A percentile compares a stretch with the other conserved stretches of the same genome.
phyloP scores from a whole-genome alignment of 768 basidiomycete species.

The Hypholoma sublateritium region DNA sequence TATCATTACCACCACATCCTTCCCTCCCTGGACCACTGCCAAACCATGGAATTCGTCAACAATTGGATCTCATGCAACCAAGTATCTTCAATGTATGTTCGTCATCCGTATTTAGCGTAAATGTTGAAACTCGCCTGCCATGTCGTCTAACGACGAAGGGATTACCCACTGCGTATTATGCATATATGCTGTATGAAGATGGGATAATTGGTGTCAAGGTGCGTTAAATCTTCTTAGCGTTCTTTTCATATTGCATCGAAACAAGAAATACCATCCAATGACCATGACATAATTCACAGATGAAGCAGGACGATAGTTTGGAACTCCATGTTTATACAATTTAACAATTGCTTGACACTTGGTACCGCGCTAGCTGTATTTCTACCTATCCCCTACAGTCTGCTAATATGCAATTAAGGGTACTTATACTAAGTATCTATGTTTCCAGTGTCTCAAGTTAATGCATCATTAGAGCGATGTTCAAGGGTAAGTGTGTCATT shows the following conservation, averaged over 20 bases:
- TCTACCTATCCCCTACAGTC: no score
- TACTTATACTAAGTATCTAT: no score
- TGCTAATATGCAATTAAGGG: no score
- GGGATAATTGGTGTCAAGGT: neutral
- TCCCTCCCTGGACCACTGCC: neutral
- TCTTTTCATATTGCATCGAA: no score
- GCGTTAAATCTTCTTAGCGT: neutral
- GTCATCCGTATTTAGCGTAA: neutral
- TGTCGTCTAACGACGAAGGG: neutral
- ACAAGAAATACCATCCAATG: neutral
- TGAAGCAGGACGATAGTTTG: neutral
- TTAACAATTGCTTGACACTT: neutral
- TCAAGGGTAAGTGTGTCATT: no score
- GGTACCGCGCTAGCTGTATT: no score
- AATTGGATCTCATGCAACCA: neutral
- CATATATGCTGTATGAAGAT: slow-evolving; percentile 1
- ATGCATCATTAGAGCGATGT: no score
- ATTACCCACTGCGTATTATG: neutral
- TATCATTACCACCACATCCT: neutral
- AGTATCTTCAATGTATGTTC: neutral
- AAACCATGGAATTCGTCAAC: neutral
- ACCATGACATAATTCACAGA: neutral
- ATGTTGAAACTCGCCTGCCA: neutral
- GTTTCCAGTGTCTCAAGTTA: no score
- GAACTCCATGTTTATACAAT: neutral